Evolutionary conservation across 2,329 filamentous ascomycete genomes (phyloP), one percentile per base, ranked within the genome.

Genomic region (Clarireedia sp.): DNA sequence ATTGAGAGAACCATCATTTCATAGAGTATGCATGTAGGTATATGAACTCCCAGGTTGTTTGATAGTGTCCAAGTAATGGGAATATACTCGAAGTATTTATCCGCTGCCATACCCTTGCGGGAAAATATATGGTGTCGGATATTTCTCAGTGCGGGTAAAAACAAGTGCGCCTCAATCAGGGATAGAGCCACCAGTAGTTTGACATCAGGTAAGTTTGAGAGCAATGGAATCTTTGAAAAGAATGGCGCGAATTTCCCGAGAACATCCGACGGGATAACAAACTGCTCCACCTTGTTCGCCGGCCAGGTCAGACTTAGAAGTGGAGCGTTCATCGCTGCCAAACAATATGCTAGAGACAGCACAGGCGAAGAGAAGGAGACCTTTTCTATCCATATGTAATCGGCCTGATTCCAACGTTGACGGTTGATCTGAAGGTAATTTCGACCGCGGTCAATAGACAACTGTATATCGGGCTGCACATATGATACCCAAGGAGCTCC

Each of bases 31-130:
- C 9, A 21, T 1, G 21, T 38, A 19, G 23, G 14, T 17, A 26
- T 14, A n/a, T 38, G 38, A 23, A 41, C 6, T 6, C 37, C 21
- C 14, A 38, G n/a, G 16, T 47, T 38, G 10, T 26, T 47, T 23
- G 21, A 53, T 21, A n/a, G 29, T 16, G 29, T 53, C 43, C 51
- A 53, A 38, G 43, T 26, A n/a, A 47, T 26, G n/a, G 43, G 43
- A 36, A 38, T 53, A 16, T 47, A 41, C n/a, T 47, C 43, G n/a
- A 53, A 24, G 36, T 47, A 47, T 16, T 53, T 38, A 14, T 53
- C 43, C 17, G 46, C 40, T 17, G 51, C 8, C 40, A 46, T 37
- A 1, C 41, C 41, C 12, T 38, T 6, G 8, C 43, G 26, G 12
- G 29, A 17, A 16, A 53, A 53, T 19, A 53, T 10, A 26, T 37